Percentiles rank a stretch among this genome's conserved stretches.
Conservation (phyloP, 768 basidiomycete species). For the Clitopilus passeckerianus region DNA sequence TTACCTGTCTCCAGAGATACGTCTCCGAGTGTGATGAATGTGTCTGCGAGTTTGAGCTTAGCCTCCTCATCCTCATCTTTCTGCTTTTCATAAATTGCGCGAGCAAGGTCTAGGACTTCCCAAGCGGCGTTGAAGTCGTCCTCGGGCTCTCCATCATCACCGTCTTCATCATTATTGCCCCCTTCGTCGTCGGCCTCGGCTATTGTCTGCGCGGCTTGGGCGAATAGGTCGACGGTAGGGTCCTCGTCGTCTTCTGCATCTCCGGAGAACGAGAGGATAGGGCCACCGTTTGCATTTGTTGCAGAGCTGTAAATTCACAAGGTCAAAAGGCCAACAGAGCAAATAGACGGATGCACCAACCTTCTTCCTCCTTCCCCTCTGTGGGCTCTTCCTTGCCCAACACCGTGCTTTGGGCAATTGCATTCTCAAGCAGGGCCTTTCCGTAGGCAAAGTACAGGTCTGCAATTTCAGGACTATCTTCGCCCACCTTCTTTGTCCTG, state of each 20-base stretch:
- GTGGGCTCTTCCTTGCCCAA: slow-evolving; percentile 82
- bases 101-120: slow-evolving; percentile 94
- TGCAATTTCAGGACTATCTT: slow-evolving; percentile 79
- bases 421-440: slow-evolving; percentile 89
- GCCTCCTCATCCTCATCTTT: slow-evolving; percentile 49
- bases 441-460: slow-evolving; percentile 91
- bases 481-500: slow-evolving; percentile 72
- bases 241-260: slow-evolving; percentile 61
- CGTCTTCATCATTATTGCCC: slow-evolving; percentile 55
- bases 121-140: slow-evolving; percentile 98
- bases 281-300: slow-evolving; percentile 34
- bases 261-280: slow-evolving; percentile 76
- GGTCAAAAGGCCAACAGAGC: too few species aligned
- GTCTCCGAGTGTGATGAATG: slow-evolving; percentile 87
- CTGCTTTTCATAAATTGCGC: slow-evolving; percentile 77
- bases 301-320: slow-evolving; percentile 15
- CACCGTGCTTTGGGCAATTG: slow-evolving; percentile 81
- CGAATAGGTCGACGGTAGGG: slow-evolving; percentile 60
- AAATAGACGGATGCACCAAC: neutral
- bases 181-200: slow-evolving; percentile 44
- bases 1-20: slow-evolving; percentile 95
- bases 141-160: slow-evolving; percentile 77
- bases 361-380: slow-evolving; percentile 37
- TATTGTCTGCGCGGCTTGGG: slow-evolving; percentile 41
- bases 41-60: slow-evolving; percentile 85